Evolutionary conservation across 768 basidiomycete genomes (phyloP), one percentile per base, ranked within the genome.

Genomic region (Pisolithus orientalis): DNA sequence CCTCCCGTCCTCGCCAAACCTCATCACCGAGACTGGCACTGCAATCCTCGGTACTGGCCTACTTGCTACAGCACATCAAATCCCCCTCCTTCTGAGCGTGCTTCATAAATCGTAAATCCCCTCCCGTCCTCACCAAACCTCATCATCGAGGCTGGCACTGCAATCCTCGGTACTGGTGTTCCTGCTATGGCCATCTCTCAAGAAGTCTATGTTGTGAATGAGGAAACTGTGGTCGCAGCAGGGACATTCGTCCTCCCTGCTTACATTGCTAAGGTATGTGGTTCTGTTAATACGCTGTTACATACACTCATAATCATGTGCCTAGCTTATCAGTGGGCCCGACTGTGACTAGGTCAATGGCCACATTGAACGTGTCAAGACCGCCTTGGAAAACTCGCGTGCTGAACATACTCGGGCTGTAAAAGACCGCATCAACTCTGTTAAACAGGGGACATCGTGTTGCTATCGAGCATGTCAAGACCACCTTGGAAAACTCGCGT

Each of bases 201-300:
- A 67, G 94, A 99, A 73, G 83, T 98, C 47, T 97, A 97, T 65
- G 95, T 99, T 54, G 83, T 95, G 64, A 96, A 96, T 69, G 94
- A 97, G 71, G 96, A 98, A 77, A 84, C 90, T 24, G 85, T 97
- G 58, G 78, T 98, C 43, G 83, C 90, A 34, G 77, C 85, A 38
- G 94, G 90, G 24, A 90, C 88, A 60, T 73, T 87, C 57, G 84
- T 94, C 55, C 82, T 96, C 62, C 80, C 91, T 59, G 79, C 83
- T 44, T 88, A 85, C 68, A 78, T 95, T 61, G 91, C 80, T 62
- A 87, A 85, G 80, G 89, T 86, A 68, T 53, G 79, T 70, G 39
- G 24, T 39, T 16, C 32, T 44, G 13, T 47, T 53, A 25, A 39
- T 34, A 53, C 47, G 37, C 29, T 48, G 49, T 44, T 53, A 57